Conservation (phyloP, 768 basidiomycete species). For the Pleurotus cornucopiae region DNA sequence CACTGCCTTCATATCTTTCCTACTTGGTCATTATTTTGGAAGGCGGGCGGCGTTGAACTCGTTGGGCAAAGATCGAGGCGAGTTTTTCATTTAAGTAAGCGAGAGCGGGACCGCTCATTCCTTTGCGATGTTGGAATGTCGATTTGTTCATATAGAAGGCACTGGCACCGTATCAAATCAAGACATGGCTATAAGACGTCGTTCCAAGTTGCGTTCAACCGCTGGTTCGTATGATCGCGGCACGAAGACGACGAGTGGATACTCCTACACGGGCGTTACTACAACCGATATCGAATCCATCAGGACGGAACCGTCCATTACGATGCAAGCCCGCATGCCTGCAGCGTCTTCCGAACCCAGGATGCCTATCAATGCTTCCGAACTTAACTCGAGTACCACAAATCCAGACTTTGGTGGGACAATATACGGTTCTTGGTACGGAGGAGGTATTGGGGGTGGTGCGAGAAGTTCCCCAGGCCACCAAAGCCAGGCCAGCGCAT, state of each 20-base stretch:
- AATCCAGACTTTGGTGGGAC: not conserved
- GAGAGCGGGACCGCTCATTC: no score
- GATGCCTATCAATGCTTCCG: no score
- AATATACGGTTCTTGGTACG: conserved; percentile 2
- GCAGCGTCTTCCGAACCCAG: not conserved
- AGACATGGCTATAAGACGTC: not conserved
- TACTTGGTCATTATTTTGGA: conserved; percentile 6
- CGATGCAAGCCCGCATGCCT: not conserved
- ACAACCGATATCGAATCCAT: not conserved
- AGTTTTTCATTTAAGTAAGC: no score
- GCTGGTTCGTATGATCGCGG: not conserved
- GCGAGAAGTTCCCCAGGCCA: not conserved
- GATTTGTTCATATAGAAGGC: not conserved
- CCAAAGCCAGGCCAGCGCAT: not conserved
- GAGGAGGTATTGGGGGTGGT: not conserved
- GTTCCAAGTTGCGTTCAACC: not conserved
- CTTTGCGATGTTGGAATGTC: not conserved
- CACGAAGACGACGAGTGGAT: not conserved
- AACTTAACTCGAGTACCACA: not conserved
- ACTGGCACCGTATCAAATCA: not conserved
- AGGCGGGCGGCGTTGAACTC: not conserved
- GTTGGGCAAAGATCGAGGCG: not conserved
- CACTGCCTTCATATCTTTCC: not conserved
- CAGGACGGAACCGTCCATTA: not conserved
- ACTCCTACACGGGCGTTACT: not conserved